Percentiles rank a stretch among this genome's conserved stretches.
phyloP scores from a whole-genome alignment of 352 stramenopile species.

The Elongisporangium senticosum region DNA sequence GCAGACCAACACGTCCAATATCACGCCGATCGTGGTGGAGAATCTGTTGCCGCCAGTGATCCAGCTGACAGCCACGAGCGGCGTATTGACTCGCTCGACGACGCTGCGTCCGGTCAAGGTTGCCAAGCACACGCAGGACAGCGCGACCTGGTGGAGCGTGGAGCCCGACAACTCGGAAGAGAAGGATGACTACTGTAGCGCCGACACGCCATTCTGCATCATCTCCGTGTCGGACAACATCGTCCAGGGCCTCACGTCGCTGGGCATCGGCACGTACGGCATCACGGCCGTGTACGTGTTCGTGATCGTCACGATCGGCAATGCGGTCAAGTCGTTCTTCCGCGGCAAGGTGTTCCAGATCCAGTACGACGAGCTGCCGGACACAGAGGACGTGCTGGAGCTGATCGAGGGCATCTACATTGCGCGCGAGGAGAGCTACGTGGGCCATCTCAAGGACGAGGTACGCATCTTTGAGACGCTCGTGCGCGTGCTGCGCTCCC shows the following conservation, averaged over 20 bases:
- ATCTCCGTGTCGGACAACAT: conserved; percentile 85
- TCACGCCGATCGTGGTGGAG: conserved; percentile 43
- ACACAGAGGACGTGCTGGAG: conserved; percentile 80
- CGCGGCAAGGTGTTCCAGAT: conserved; percentile 75
- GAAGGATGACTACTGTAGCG: conserved; percentile 39
- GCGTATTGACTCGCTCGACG: conserved; percentile 50
- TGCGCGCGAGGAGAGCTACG: conserved; percentile 71
- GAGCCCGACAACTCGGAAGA: conserved; percentile 18
- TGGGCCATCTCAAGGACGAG: conserved; percentile 86
- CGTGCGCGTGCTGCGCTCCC: conserved; percentile 75
- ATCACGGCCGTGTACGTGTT: conserved; percentile 86
- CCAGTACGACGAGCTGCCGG: conserved; percentile 76
- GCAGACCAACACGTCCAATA: conserved; percentile 24
- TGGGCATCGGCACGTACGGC: conserved; percentile 81
- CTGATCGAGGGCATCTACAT: conserved; percentile 88
- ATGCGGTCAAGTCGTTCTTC: conserved; percentile 77
- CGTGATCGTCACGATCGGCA: conserved; percentile 84
- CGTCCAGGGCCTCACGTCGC: conserved; percentile 67
- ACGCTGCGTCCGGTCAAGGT: conserved; percentile 47
- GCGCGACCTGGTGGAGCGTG: conserved; percentile 67
- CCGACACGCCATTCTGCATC: conserved; percentile 59
- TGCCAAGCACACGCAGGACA: conserved; percentile 47
- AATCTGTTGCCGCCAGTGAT: conserved; percentile 53
- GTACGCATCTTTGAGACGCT: conserved; percentile 86
- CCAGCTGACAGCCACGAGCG: conserved; percentile 65